Conservation (phyloP, 371 early-diverging fungal species). For the Smittium mucronatum region DNA sequence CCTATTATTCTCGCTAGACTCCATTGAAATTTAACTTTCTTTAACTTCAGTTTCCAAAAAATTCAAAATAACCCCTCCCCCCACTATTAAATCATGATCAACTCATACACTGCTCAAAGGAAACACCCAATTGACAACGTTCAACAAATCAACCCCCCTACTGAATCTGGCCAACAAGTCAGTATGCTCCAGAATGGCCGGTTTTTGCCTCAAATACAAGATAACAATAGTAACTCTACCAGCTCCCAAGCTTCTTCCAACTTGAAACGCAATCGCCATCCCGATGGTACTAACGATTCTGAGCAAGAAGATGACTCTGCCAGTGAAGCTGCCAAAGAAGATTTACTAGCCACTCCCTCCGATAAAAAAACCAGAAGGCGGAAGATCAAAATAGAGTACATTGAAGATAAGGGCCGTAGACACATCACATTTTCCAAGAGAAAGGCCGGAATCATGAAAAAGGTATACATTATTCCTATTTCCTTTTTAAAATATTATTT, state of each 20-base stretch:
- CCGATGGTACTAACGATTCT: constrained; percentile 14
- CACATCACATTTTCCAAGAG: constrained; percentile 97
- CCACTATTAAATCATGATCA: neutral
- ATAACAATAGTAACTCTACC: neutral
- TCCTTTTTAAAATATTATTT: neutral
- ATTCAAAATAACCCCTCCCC: too few species aligned
- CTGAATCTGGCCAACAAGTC: neutral
- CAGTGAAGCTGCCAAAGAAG: constrained; percentile 35
- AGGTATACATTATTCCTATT: constrained; percentile 36
- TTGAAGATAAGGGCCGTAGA: constrained; percentile 87
- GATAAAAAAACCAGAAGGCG: constrained; percentile 68
- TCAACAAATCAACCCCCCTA: neutral
- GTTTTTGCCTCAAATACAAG: constrained; percentile 8
- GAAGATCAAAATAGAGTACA: constrained; percentile 95
- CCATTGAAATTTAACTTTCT: too few species aligned
- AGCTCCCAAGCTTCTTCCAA: constrained; percentile 3
- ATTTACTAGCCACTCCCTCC: constrained; percentile 11
- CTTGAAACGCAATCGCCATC: neutral
- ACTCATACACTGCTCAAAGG: neutral
- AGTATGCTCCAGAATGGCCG: constrained; percentile 3
- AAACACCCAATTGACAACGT: neutral
- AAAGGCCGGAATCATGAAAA: constrained; percentile 99
- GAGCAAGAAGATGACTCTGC: constrained; percentile 38
- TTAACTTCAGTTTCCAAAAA: too few species aligned
- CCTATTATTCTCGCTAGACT: too few species aligned